Evolutionary conservation across 1,139 yeast genomes (phyloP).

Genomic region (Pneumocystis carinii): DNA sequence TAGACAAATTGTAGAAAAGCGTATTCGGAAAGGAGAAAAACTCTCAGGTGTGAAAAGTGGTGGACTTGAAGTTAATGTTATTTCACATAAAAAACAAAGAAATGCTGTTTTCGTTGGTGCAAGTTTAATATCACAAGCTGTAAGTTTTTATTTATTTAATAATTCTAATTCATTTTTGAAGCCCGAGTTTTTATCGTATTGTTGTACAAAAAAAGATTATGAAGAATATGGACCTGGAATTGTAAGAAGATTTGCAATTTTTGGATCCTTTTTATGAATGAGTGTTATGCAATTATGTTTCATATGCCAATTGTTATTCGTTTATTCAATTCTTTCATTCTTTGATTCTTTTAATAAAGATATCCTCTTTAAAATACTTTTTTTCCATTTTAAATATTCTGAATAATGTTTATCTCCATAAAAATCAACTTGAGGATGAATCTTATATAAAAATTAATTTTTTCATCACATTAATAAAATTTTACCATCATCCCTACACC

Average conservation of each 20-base stretch:
- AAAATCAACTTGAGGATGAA: not conserved
- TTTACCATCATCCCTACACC: not conserved
- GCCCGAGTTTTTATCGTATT: constrained; percentile 82
- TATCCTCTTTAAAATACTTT: not conserved
- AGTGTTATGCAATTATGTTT: not conserved
- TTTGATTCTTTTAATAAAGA: not conserved
- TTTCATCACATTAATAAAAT: not conserved
- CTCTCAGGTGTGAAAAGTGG: constrained; percentile 66
- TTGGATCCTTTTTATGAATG: constrained; percentile 5
- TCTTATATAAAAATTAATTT: not conserved
- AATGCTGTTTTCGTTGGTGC: constrained; percentile 99
- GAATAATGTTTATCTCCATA: not conserved
- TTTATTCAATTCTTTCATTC: not conserved
- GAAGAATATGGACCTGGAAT: constrained; percentile 97
- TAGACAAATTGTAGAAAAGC: constrained; percentile 70
- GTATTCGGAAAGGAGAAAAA: constrained; percentile 69
- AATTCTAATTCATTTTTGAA: constrained; percentile 1
- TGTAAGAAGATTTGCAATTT: constrained; percentile 39
- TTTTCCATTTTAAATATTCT: not conserved
- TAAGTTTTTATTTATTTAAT: not conserved
- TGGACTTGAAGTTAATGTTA: constrained; percentile 94
- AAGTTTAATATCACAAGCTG: constrained; percentile 86
- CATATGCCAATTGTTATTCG: not conserved
- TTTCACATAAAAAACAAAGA: constrained; percentile 91
- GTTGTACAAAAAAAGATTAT: constrained; percentile 92